Conservation (phyloP, 148 eudicot species). For the Diospyros kaki region DNA sequence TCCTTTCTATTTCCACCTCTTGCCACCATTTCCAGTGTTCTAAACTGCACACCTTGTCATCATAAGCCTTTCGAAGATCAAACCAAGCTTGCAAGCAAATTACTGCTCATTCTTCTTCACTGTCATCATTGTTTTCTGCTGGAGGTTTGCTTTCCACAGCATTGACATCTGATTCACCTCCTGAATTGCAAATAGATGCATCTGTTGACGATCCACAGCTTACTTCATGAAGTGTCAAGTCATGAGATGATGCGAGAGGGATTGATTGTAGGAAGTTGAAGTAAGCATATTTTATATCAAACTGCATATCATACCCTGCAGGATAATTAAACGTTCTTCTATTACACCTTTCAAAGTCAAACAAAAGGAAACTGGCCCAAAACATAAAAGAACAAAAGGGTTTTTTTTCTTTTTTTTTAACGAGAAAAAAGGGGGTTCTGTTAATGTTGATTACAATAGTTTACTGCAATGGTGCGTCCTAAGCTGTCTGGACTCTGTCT, state of each 20-base stretch:
- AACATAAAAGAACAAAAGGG: not conserved
- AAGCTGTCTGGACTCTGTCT: conserved; percentile 61
- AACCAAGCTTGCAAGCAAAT: not conserved
- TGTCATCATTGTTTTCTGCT: not conserved
- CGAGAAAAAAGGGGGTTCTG: not conserved
- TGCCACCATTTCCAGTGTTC: not conserved
- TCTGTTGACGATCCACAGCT: conserved; percentile 6
- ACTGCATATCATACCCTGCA: conserved; percentile 99
- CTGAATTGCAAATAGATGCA: conserved; percentile 9
- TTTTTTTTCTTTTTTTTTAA: too few species aligned
- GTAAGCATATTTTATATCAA: conserved; percentile 90
- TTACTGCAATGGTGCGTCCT: conserved; percentile 78
- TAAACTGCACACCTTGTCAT: not conserved
- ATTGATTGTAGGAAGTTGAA: conserved; percentile 87
- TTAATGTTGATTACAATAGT: conserved; percentile 59
- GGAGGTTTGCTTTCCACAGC: not conserved
- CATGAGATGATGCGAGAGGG: conserved; percentile 10
- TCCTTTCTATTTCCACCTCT: too few species aligned
- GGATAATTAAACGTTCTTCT: conserved; percentile 59
- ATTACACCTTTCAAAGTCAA: conserved; percentile 79
- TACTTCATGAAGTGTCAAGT: not conserved
- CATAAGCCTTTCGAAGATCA: conserved; percentile 1
- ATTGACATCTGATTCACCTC: conserved; percentile 5
- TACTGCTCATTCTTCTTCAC: conserved; percentile 2
- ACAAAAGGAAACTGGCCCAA: conserved; percentile 6